Base-by-base conservation (phyloP, 768 basidiomycete genomes). In the Tricholoma bakamatsutake region DNA sequence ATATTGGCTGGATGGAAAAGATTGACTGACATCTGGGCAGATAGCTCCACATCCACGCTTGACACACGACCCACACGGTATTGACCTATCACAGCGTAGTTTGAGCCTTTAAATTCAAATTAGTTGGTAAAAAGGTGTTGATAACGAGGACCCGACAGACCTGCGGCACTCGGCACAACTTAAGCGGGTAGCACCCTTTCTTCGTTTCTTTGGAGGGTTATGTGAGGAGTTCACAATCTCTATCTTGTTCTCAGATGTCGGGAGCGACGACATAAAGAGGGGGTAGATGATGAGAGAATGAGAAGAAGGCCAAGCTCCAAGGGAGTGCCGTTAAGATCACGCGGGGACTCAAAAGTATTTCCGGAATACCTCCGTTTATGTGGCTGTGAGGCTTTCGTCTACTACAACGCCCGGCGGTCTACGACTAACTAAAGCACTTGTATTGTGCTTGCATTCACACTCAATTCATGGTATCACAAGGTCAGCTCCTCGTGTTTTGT, bases 161-260 rank as follows among this genome's bases (percentile, higher is more conserved):
- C 88, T 80, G 66, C 88, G 78, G 65, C 88, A 91, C 61, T 91
- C 88, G 24, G 88, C 88, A 64, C 88, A 90, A 11, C 86, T 88
- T 46, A 90, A 76, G 42, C 88, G 80, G 5, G 85, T 87, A 5
- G 88, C 87, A 37, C 88, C 88, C 59, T 84, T 85, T 66, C 83
- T 75, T 33, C 82, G 76, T 65, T 84, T 84, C 71, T 83, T 85
- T 1, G 72, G 57, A 2, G 74, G 71, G 56, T 66, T 69, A 4
- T 73, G 61, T 11, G 54, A 53, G 30, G 59, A 53, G n/a, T 52
- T 56, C 17, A 61, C 52, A 31, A 47, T 33, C 43, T 69, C 65
- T 28, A 67, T 53, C 39, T 68, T 62, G 52, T 67, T 68, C 30
- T 70, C 68, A 56, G 69, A 65, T 35, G 67, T 57, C 56, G 69